Conservation (phyloP, 352 stramenopile genomes). For the Phytophthora pisi region DNA sequence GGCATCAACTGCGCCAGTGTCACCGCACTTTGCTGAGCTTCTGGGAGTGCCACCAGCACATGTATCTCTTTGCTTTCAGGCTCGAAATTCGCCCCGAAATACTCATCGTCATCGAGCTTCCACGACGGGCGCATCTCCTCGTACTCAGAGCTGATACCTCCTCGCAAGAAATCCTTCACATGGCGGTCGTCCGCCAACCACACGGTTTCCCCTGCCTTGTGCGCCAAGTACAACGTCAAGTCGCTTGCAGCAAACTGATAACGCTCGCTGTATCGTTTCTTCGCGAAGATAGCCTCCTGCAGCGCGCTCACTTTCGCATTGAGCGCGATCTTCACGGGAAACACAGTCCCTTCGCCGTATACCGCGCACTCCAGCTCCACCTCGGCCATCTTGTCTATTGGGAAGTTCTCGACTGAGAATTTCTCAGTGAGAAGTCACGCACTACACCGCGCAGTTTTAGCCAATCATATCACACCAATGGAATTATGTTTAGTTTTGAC, state of each 20-base stretch:
- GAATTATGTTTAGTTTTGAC: too few species aligned
- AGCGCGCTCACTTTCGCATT: background rate
- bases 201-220: too few species aligned
- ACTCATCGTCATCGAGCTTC: background rate
- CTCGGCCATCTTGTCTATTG: background rate
- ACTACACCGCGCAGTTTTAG: background rate
- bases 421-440: background rate
- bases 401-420: conserved; percentile 1
- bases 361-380: background rate
- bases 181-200: background rate
- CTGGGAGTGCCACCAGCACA: background rate
- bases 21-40: background rate
- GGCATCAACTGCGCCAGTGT: background rate
- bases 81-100: background rate
- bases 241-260: too few species aligned
- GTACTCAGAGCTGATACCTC: background rate
- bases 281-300: background rate
- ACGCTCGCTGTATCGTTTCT: too few species aligned
- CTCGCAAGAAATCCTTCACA: background rate
- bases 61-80: background rate
- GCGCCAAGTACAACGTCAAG: too few species aligned
- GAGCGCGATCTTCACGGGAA: background rate
- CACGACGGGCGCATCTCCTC: background rate
- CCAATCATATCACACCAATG: background rate
- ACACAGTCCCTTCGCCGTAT: background rate